Percentiles rank a stretch among this genome's conserved stretches.
Evolutionary conservation across 352 stramenopile species (phyloP).

Genomic region (Phytophthora sojae): DNA sequence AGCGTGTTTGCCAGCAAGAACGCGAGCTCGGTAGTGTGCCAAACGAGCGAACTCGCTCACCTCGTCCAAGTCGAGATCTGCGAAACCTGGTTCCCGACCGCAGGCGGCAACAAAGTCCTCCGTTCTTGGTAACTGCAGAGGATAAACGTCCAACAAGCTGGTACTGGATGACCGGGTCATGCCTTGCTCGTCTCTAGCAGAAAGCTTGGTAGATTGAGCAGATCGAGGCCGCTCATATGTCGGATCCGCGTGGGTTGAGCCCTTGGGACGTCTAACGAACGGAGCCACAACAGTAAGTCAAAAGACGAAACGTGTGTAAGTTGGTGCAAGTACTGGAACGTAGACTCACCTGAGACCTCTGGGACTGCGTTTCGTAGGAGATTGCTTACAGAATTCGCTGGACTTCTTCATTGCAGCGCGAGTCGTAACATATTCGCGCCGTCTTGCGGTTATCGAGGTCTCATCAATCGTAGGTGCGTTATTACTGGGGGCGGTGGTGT

Average conservation of each 20-base stretch:
- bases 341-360: slow-evolving; percentile 33
- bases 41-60: slow-evolving; percentile 63
- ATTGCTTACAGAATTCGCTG: slow-evolving; percentile 21
- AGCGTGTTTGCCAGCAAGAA: slow-evolving; percentile 47
- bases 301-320: slow-evolving; percentile 5
- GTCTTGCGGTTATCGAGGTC: slow-evolving; percentile 3
- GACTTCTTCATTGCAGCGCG: slow-evolving; percentile 15
- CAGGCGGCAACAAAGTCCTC: slow-evolving; percentile 31
- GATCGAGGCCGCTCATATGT: background rate
- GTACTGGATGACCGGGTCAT: slow-evolving; percentile 1
- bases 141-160: slow-evolving; percentile 59
- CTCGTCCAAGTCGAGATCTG: slow-evolving; percentile 55
- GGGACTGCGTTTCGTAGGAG: slow-evolving; percentile 39
- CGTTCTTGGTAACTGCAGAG: slow-evolving; percentile 29
- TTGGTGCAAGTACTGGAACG: background rate
- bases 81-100: slow-evolving; percentile 40
- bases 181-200: background rate
- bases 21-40: slow-evolving; percentile 65
- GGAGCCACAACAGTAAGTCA: slow-evolving; percentile 1
- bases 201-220: background rate
- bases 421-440: background rate
- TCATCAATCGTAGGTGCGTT: slow-evolving; percentile 8
- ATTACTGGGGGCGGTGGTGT: background rate
- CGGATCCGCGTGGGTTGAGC: slow-evolving; percentile 17
- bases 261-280: slow-evolving; percentile 25